Conservation (phyloP, 2,329 filamentous ascomycete species). For the Exophiala dermatitidis region DNA sequence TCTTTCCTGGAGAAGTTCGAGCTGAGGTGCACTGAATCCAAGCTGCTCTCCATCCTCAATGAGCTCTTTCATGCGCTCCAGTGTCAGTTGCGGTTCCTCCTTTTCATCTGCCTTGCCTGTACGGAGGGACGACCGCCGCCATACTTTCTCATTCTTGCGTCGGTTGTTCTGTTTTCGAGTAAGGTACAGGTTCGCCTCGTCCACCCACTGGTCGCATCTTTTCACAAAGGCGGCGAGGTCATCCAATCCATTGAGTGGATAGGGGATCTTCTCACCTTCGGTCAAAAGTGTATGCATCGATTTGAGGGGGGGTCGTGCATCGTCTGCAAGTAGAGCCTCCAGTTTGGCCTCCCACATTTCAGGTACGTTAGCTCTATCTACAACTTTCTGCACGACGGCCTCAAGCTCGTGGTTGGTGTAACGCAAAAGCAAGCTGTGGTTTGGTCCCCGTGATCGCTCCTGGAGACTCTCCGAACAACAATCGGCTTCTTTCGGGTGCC, state of each 20-base stretch:
- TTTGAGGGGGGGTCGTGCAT: conserved; percentile 77
- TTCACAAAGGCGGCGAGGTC: conserved; percentile 85
- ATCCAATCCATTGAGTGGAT: conserved; percentile 73
- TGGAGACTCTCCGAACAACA: conserved; percentile 67
- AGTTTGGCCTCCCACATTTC: conserved; percentile 89
- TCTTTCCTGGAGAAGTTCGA: conserved; percentile 74
- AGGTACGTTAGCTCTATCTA: conserved; percentile 77
- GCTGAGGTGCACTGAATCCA: conserved; percentile 89
- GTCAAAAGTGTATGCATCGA: conserved; percentile 72
- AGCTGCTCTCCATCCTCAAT: conserved; percentile 76
- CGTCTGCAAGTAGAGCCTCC: conserved; percentile 73
- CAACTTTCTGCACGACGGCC: conserved; percentile 63
- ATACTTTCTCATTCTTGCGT: conserved; percentile 85
- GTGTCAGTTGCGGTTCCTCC: conserved; percentile 66
- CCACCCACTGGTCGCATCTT: conserved; percentile 94
- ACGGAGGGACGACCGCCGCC: conserved; percentile 64
- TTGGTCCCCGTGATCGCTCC: conserved; percentile 60
- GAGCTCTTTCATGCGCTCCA: conserved; percentile 80
- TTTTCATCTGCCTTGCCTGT: conserved; percentile 77
- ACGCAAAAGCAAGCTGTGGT: conserved; percentile 71
- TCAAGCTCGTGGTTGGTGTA: conserved; percentile 65
- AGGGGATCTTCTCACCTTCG: conserved; percentile 95
- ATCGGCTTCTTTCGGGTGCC: conserved; percentile 70
- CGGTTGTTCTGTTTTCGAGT: conserved; percentile 96
- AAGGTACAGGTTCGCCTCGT: conserved; percentile 92